These are phyloP conservation scores for Vicia sativa DNA, from an alignment of 306 rosid genomes.

Conservation along the genomic window DNA sequence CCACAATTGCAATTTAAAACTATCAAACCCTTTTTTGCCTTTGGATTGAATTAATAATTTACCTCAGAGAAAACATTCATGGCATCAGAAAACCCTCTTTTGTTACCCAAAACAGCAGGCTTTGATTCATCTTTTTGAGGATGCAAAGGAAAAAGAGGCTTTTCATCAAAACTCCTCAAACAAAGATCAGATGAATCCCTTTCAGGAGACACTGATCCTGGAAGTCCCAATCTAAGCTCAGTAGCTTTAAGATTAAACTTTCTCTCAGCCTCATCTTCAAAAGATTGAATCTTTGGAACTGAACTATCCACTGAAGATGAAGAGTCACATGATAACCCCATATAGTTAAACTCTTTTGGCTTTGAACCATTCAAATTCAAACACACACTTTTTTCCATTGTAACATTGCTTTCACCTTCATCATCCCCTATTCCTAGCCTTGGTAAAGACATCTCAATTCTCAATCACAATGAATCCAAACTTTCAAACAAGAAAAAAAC, in stretches of 20 bases:
- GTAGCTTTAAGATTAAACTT: slow-evolving; percentile 82
- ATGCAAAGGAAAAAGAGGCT: slow-evolving; percentile 65
- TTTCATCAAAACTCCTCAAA: slow-evolving; percentile 64
- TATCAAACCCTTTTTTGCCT: not conserved
- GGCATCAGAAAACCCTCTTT: slow-evolving; percentile 87
- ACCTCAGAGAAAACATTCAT: slow-evolving; percentile 80
- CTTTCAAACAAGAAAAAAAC: slow-evolving; percentile 18
- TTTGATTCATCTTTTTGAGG: slow-evolving; percentile 62
- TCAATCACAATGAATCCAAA: slow-evolving; percentile 36
- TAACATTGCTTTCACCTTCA: slow-evolving; percentile 67
- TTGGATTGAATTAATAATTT: slow-evolving; percentile 36
- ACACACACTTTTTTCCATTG: slow-evolving; percentile 49
- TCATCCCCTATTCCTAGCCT: slow-evolving; percentile 58
- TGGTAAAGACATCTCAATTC: slow-evolving; percentile 65
- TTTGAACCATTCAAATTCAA: slow-evolving; percentile 46
- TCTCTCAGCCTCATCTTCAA: slow-evolving; percentile 49
- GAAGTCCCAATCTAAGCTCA: slow-evolving; percentile 85
- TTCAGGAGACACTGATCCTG: slow-evolving; percentile 82
- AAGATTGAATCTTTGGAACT: slow-evolving; percentile 53
- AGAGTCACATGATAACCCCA: slow-evolving; percentile 80
- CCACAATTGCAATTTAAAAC: not conserved
- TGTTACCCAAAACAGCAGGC: slow-evolving; percentile 65
- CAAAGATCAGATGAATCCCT: slow-evolving; percentile 54
- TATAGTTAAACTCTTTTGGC: slow-evolving; percentile 73
- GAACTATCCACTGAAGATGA: slow-evolving; percentile 72